Base-by-base conservation (phyloP, 176 grass and related monocot genomes). In the Tillandsia fasciculata region DNA sequence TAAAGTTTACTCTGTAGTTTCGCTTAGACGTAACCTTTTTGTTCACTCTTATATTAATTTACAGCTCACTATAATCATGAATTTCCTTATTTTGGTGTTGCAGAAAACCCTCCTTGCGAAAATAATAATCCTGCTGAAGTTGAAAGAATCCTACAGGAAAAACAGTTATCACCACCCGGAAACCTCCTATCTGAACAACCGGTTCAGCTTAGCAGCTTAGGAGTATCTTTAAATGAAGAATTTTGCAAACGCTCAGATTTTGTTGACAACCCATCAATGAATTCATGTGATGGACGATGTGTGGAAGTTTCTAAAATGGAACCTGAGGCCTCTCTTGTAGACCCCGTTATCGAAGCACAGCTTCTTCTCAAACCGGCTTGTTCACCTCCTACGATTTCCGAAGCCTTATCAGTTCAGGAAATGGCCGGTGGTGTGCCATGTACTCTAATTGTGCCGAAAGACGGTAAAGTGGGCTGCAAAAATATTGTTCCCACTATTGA, bases 391-490 rank as follows among this genome's bases (percentile, higher is more conserved):
- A 48, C 71, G 15, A 11, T 68, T 82, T 63, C 20, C 12, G 53
- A 58, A 87, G 58, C 57, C 74, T 79, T 96, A 72, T 80, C 76
- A 71, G 15, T 47, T 50, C 80, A 83, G 27, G 88, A 89, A 52
- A 69, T 85, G 52, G 50, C 85, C 80, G 74, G 76, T 68, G 67
- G 59, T 64, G n/a, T 49, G 72, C 24, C 12, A 23, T 52, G 29
- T n/a, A 49, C 50, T 59, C 20, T 71, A 67, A 48, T 26, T 51
- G 15, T 63, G 66, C 73, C 74, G 67, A 61, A 23, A 12, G 14
- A 49, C n/a, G 49, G 48, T 70, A 58, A 81, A 64, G 58, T 72
- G 10, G 47, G 52, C 49, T 9, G 63, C 15, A 52, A 65, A 74
- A 79, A 26, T 26, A 49, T 51, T 47, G 23, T 58, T 72, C 26